Evolutionary conservation across 495 filamentous ascomycete genomes (phyloP).

Genomic region (Lepraria neglecta): DNA sequence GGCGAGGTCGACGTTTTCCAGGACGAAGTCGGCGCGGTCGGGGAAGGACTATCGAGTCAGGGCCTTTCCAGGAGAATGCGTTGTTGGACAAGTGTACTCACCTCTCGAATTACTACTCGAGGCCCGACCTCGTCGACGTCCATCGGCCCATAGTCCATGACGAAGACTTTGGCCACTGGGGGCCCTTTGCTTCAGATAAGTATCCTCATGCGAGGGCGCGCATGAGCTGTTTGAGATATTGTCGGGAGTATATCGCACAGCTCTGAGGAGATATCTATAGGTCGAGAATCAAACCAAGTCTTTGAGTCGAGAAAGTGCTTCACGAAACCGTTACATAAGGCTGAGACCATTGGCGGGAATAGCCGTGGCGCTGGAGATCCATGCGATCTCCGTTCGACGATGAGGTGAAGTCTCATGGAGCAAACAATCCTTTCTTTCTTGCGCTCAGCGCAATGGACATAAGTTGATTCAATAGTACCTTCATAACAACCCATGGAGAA

Average conservation of each 20-base stretch:
- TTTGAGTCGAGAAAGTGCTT: too few species aligned
- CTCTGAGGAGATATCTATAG: background rate
- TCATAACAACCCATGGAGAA: conserved; percentile 24
- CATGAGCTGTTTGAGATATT: background rate
- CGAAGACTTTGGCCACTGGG: conserved; percentile 3
- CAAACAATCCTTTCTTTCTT: background rate
- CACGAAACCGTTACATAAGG: background rate
- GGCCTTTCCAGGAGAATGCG: conserved; percentile 1
- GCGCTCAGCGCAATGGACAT: conserved; percentile 8
- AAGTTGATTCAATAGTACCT: background rate
- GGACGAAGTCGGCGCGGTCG: conserved; percentile 71
- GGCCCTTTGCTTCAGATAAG: background rate
- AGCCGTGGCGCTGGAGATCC: background rate
- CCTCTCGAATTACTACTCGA: conserved; percentile 33
- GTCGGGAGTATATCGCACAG: background rate
- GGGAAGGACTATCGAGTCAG: conserved; percentile 51
- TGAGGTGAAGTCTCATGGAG: background rate
- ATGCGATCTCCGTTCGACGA: background rate
- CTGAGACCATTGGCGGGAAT: conserved; percentile 11
- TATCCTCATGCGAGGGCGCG: background rate
- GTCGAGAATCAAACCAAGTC: too few species aligned
- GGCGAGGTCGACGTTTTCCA: conserved; percentile 71
- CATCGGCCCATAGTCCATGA: conserved; percentile 33
- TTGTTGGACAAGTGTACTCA: conserved; percentile 10
- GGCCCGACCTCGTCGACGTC: conserved; percentile 31